Percentiles rank a stretch among this genome's conserved stretches.
These are phyloP conservation scores for Dactylellina drechsleri DNA, from an alignment of 2,329 filamentous ascomycete species.

Conservation along the genomic window DNA sequence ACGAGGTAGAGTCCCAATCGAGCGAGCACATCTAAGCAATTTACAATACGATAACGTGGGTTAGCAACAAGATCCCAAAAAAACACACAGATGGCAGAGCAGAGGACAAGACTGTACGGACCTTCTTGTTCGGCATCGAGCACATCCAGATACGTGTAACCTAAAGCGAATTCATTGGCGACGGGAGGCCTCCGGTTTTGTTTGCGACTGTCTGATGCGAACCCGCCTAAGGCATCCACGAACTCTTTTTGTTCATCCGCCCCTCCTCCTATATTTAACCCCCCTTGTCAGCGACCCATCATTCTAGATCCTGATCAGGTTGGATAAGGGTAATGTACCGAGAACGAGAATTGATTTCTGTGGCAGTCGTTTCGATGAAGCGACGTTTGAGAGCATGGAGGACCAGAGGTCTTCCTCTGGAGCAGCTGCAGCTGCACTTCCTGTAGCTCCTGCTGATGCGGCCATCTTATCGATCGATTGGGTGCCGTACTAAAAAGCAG, in stretches of 20 bases:
- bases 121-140: slow-evolving; percentile 93
- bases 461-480: slow-evolving; percentile 29
- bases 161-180: slow-evolving; percentile 90
- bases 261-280: slow-evolving; percentile 57
- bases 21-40: slow-evolving; percentile 78
- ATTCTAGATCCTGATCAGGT: too few species aligned
- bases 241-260: slow-evolving; percentile 59
- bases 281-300: slow-evolving; percentile 25
- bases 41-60: background rate
- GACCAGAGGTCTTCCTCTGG: slow-evolving; percentile 83
- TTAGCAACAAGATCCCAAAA: background rate
- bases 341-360: slow-evolving; percentile 91
- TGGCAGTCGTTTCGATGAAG: slow-evolving; percentile 86
- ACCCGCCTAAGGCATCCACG: slow-evolving; percentile 61
- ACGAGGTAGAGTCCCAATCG: slow-evolving; percentile 89
- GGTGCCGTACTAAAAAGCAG: slow-evolving; percentile 5
- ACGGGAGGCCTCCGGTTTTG: slow-evolving; percentile 76
- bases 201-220: slow-evolving; percentile 61
- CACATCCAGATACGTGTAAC: slow-evolving; percentile 95
- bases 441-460: slow-evolving; percentile 12
- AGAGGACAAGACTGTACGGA: slow-evolving; percentile 61
- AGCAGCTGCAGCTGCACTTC: slow-evolving; percentile 13
- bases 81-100: slow-evolving; percentile 2
- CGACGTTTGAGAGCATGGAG: slow-evolving; percentile 88
- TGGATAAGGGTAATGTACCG: slow-evolving; percentile 66